Conservation (phyloP, 768 basidiomycete genomes). For the Xerocomus spinulosus region DNA sequence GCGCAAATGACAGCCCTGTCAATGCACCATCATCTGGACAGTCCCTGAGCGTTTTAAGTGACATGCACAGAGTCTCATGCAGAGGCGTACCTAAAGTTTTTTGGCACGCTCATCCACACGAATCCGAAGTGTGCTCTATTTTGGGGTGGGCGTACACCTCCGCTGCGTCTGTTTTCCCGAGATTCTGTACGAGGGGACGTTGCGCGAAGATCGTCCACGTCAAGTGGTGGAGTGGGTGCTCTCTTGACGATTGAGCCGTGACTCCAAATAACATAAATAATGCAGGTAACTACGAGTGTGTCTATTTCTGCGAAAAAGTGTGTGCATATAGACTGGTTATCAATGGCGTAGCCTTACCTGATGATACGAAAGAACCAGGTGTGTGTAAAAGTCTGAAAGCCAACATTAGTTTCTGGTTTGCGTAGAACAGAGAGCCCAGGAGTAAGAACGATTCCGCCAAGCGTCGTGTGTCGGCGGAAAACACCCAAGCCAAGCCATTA, state of each 20-base stretch:
- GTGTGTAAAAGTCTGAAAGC: constrained; percentile 9
- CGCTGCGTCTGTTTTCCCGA: constrained; percentile 43
- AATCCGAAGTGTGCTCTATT: constrained; percentile 58
- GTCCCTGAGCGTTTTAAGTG: constrained; percentile 46
- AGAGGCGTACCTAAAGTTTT: constrained; percentile 67
- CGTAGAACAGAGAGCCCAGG: constrained; percentile 56
- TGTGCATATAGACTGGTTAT: constrained; percentile 3
- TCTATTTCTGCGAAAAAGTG: constrained; percentile 46
- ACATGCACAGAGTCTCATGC: neutral
- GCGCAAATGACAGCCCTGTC: constrained; percentile 79
- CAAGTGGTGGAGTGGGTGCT: constrained; percentile 10
- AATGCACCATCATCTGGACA: constrained; percentile 82
- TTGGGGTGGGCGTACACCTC: constrained; percentile 20
- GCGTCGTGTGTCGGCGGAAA: constrained; percentile 59
- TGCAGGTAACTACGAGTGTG: constrained; percentile 47
- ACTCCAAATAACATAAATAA: constrained; percentile 58
- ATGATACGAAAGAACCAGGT: constrained; percentile 43
- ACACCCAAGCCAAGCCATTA: constrained; percentile 36
- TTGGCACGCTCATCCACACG: constrained; percentile 88
- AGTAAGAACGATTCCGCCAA: constrained; percentile 63
- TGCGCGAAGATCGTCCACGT: constrained; percentile 16
- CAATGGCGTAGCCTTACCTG: constrained; percentile 39
- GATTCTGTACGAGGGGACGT: constrained; percentile 45
- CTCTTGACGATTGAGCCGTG: constrained; percentile 45
- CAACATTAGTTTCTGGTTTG: constrained; percentile 38